Conservation (phyloP, 495 filamentous ascomycete species). For the Emericellopsis terricola region DNA sequence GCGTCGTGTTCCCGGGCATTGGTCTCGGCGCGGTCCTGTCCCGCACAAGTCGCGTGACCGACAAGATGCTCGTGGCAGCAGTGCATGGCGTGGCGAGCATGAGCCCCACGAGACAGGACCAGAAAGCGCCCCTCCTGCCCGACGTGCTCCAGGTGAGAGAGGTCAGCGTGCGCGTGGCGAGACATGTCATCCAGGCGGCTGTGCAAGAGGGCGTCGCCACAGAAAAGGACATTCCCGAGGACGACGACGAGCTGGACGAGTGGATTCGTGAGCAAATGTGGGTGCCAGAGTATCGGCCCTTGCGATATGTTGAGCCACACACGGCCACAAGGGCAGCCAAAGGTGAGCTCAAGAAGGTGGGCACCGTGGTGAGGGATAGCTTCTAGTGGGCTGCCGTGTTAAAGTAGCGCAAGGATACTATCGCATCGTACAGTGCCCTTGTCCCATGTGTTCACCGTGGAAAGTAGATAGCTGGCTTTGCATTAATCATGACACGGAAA, state of each 20-base stretch:
- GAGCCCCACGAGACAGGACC: slow-evolving; percentile 41
- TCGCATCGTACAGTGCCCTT: no score
- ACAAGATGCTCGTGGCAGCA: slow-evolving; percentile 71
- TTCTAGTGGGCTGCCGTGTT: no score
- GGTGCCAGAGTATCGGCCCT: slow-evolving; percentile 53
- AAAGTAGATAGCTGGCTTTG: no score
- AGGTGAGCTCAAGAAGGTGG: slow-evolving; percentile 32
- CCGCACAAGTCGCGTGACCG: slow-evolving; percentile 40
- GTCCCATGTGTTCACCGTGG: no score
- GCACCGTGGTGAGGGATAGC: not conserved
- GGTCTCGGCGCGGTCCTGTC: slow-evolving; percentile 63
- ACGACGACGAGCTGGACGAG: slow-evolving; percentile 42
- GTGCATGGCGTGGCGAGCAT: slow-evolving; percentile 51
- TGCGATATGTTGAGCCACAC: slow-evolving; percentile 34
- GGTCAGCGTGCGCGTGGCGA: slow-evolving; percentile 61
- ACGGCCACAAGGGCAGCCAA: slow-evolving; percentile 34
- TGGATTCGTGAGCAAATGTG: slow-evolving; percentile 90
- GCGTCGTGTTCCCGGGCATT: slow-evolving; percentile 72
- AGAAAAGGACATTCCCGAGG: slow-evolving; percentile 38
- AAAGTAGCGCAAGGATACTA: no score
- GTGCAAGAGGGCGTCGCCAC: slow-evolving; percentile 49
- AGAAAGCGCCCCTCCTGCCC: slow-evolving; percentile 42
- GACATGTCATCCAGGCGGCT: slow-evolving; percentile 57
- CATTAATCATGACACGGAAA: no score
- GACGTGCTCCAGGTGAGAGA: slow-evolving; percentile 60